Conservation (phyloP, 225 moss, liverwort and hornwort genomes). For the Climacium dendroides region DNA sequence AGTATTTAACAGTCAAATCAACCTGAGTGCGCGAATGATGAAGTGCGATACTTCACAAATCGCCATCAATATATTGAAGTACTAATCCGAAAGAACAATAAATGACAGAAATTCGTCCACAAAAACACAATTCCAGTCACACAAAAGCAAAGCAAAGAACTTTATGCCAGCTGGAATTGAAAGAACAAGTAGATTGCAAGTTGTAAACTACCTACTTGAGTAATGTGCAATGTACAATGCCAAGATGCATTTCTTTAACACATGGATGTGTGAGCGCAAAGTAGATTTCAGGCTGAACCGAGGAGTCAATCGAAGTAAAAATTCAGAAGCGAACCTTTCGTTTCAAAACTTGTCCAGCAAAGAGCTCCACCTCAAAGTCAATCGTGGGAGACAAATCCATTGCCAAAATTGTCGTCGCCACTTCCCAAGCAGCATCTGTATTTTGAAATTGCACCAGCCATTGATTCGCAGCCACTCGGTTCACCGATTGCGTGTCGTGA, state of each 20-base stretch:
- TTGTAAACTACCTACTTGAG: background rate
- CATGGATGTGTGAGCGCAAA: background rate
- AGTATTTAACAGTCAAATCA: background rate
- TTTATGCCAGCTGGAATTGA: background rate
- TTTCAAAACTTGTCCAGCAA: conserved; percentile 90
- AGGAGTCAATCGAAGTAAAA: background rate
- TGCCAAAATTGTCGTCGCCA: conserved; percentile 76
- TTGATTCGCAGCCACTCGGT: conserved; percentile 92
- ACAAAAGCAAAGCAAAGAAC: background rate
- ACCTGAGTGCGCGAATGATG: background rate
- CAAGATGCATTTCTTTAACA: background rate
- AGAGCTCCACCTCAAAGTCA: conserved; percentile 88
- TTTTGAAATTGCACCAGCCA: conserved; percentile 95
- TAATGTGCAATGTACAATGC: background rate
- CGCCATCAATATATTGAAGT: background rate
- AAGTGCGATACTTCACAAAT: background rate
- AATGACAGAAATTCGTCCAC: background rate
- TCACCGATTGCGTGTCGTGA: conserved; percentile 79
- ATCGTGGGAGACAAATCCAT: conserved; percentile 53
- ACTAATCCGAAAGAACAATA: background rate
- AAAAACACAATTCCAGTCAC: background rate
- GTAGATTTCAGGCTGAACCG: background rate
- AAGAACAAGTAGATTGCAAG: background rate
- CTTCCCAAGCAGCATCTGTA: conserved; percentile 91
- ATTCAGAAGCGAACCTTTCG: conserved; percentile 50